Evolutionary conservation across 1,284 basidiomycete species (phyloP).

Genomic region (Ganoderma lucidum): DNA sequence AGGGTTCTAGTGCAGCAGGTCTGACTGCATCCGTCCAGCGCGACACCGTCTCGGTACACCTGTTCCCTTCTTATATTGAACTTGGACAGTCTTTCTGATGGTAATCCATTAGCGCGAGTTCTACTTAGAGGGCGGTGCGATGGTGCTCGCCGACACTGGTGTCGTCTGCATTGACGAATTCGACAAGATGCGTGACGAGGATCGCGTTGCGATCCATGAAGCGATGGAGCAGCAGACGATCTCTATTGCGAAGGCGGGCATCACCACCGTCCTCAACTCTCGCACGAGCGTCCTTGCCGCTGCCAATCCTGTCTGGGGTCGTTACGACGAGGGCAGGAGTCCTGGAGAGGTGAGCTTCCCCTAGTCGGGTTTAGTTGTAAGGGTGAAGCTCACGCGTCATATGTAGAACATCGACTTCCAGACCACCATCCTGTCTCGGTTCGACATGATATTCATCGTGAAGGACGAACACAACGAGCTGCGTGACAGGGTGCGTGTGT

Average conservation of each 20-base stretch:
- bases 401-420: constrained; percentile 96
- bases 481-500: constrained; percentile 78
- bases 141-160: constrained; percentile 98
- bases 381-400: neutral
- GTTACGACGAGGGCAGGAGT: constrained; percentile 97
- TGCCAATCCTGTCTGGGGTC: constrained; percentile 98
- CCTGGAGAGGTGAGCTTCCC: constrained; percentile 83
- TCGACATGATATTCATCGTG: constrained; percentile 99
- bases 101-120: constrained; percentile 82
- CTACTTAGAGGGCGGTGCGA: constrained; percentile 98
- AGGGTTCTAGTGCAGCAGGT: constrained; percentile 98
- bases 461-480: constrained; percentile 98
- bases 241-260: constrained; percentile 99
- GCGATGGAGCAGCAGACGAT: constrained; percentile 99
- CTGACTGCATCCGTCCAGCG: constrained; percentile 98
- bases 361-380: neutral
- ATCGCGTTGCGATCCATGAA: constrained; percentile 98
- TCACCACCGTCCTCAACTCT: constrained; percentile 97
- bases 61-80: constrained; percentile 16
- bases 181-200: constrained; percentile 99
- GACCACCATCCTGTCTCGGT: constrained; percentile 97
- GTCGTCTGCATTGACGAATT: constrained; percentile 99
- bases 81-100: constrained; percentile 3
- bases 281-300: constrained; percentile 97
- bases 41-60: constrained; percentile 84